Evolutionary conservation across 1,284 basidiomycete species (phyloP), one percentile per base, ranked within the genome.

Genomic region (Heliocybe sulcata): DNA sequence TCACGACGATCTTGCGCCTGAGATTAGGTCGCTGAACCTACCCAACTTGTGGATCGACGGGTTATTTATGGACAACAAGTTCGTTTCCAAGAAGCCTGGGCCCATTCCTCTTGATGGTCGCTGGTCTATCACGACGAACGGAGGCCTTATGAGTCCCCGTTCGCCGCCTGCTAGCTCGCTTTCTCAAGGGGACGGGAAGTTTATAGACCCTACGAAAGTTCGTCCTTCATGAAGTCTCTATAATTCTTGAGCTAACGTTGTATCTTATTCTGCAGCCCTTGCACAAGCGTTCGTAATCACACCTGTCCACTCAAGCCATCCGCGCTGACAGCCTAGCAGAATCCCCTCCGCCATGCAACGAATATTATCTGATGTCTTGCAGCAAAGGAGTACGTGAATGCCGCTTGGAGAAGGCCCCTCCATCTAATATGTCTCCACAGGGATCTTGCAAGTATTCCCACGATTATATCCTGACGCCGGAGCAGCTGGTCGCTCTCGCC

Each of bases 391-490:
- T 87, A 64, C 66, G 79, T 70, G 1, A 10, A 48, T 23, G 23
- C 49, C 23, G 27, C 27, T 51, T 48, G 23, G 16, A 16, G 27
- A n/a, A 42, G 26, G 16, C 20, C 0, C 9, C n/a, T 25, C 8
- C 22, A 35, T 35, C 12, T 16, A 54, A 50, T 35, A n/a, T 19
- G 26, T 51, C 4, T 63, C n/a, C 45, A 49, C 61, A 90, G 87
- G 73, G 77, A 38, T 72, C 76, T 47, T 90, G 88, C 79, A 89
- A 85, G 69, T 90, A 89, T 67, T 87, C 85, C 33, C 88, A 90
- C 68, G 85, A 88, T 55, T 90, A 90, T 64, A 69, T 77, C 33
- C 68, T 90, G 55, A 85, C 81, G 1, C 69, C 76, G 2, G 87
- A 88, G 53, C 86, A 90, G 64, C 71, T 89, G 56, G 76, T 77